A percentile compares a stretch with the other conserved stretches of the same genome.
Evolutionary conservation across 2,329 filamentous ascomycete genomes (phyloP).

Genomic region (Aspergillus chevalieri): DNA sequence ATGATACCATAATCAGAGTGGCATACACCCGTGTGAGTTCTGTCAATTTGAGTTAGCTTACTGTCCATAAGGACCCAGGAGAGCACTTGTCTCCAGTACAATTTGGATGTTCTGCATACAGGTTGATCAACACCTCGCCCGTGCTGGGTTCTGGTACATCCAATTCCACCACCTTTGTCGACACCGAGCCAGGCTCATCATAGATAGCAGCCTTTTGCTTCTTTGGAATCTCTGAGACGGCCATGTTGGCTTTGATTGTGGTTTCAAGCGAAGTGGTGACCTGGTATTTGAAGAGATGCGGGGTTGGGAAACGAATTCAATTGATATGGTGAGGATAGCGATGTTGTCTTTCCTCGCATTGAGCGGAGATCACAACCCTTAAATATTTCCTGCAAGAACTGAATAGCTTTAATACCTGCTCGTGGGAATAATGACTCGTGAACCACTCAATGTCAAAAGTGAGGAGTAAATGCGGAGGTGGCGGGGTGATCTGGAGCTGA

Average conservation of each 20-base stretch:
- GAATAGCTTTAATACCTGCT: background rate
- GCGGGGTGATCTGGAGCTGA: background rate
- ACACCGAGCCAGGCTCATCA: constrained; percentile 59
- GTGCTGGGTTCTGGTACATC: constrained; percentile 60
- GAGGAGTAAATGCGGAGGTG: background rate
- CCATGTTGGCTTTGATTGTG: constrained; percentile 19
- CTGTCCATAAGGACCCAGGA: no score
- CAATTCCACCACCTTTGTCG: constrained; percentile 57
- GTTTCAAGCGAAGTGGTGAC: no score
- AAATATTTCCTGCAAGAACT: no score
- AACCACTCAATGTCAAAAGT: background rate
- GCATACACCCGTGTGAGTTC: constrained; percentile 60
- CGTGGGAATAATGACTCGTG: background rate
- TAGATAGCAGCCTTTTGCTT: constrained; percentile 61
- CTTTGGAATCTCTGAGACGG: constrained; percentile 44
- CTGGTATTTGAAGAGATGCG: background rate
- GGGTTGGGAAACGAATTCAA: background rate
- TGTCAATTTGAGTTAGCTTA: constrained; percentile 15
- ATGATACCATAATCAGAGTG: constrained; percentile 58
- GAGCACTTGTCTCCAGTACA: no score
- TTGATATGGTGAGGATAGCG: background rate
- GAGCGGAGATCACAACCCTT: no score
- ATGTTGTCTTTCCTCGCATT: background rate
- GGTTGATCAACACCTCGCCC: constrained; percentile 57
- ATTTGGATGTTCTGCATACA: constrained; percentile 35